These are phyloP conservation scores for Ophiocordyceps unilateralis DNA, from an alignment of 2,329 filamentous ascomycete species.

Conservation along the genomic window DNA sequence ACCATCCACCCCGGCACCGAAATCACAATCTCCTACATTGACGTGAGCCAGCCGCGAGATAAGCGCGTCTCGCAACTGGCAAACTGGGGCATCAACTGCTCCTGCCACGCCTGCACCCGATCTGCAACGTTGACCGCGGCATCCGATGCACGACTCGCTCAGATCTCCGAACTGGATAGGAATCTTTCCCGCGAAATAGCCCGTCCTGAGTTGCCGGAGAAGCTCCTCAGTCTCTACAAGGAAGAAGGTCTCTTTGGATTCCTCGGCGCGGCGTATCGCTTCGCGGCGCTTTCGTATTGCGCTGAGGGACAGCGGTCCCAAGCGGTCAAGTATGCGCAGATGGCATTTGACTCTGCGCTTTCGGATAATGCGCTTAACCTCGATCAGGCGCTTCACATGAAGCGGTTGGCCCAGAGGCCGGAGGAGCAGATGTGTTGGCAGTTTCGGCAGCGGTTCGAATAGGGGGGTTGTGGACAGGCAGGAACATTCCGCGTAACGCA, in stretches of 20 bases:
- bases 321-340: conserved; percentile 18
- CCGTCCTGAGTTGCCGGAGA: conserved; percentile 20
- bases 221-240: conserved; percentile 20
- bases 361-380: conserved; percentile 1
- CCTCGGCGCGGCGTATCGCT: conserved; percentile 18
- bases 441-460: no score
- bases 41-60: conserved; percentile 9
- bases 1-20: conserved; percentile 24
- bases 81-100: conserved; percentile 22
- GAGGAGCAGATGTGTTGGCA: conserved; percentile 3
- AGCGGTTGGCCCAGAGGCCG: conserved; percentile 1
- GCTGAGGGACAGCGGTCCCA: conserved; percentile 20
- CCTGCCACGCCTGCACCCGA: conserved; percentile 20
- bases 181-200: conserved; percentile 1
- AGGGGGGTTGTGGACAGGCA: no score
- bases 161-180: conserved; percentile 10
- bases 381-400: not conserved
- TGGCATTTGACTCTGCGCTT: conserved; percentile 19
- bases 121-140: conserved; percentile 9
- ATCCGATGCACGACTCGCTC: conserved; percentile 19
- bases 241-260: conserved; percentile 19
- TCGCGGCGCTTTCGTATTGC: conserved; percentile 22
- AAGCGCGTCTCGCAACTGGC: conserved; percentile 14
- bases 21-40: conserved; percentile 24
- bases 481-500: no score